These are phyloP conservation scores for Eimeria acervulina DNA, from an alignment of 169 alveolate genomes.

Conservation along the genomic window DNA sequence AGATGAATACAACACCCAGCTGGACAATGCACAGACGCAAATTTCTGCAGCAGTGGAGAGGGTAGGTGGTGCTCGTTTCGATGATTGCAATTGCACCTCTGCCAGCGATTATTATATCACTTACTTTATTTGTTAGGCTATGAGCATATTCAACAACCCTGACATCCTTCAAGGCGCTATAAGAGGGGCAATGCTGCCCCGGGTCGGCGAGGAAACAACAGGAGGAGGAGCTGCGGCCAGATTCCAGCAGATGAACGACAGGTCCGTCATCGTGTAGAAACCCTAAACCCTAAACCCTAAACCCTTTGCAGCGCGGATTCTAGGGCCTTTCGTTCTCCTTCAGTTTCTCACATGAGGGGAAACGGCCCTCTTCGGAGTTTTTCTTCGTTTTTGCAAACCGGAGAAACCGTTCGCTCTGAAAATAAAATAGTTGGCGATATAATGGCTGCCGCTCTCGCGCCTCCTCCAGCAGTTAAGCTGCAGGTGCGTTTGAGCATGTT, in stretches of 20 bases:
- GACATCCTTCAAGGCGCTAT: constrained; percentile 78
- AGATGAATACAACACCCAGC: constrained; percentile 82
- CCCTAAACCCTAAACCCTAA: too few species aligned
- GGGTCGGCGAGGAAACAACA: too few species aligned
- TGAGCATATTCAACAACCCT: constrained; percentile 82
- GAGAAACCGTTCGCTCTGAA: background rate
- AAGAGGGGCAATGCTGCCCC: constrained; percentile 69
- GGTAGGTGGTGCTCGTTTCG: constrained; percentile 25
- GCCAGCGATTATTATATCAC: background rate
- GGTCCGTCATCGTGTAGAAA: too few species aligned
- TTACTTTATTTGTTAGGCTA: constrained; percentile 35
- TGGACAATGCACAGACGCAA: constrained; percentile 80
- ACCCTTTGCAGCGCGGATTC: too few species aligned
- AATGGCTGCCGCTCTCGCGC: constrained; percentile 51
- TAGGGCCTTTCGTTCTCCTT: background rate
- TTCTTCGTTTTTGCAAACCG: constrained; percentile 60
- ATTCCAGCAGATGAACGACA: too few species aligned
- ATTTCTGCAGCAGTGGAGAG: constrained; percentile 79
- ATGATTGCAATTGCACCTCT: background rate
- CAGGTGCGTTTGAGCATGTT: background rate
- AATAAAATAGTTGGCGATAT: background rate
- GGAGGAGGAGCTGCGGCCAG: too few species aligned
- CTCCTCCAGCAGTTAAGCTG: constrained; percentile 73
- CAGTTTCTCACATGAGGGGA: too few species aligned
- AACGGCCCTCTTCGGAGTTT: background rate